Conservation (phyloP, 2,329 filamentous ascomycete genomes). For the Nigrospora sphaerica region DNA sequence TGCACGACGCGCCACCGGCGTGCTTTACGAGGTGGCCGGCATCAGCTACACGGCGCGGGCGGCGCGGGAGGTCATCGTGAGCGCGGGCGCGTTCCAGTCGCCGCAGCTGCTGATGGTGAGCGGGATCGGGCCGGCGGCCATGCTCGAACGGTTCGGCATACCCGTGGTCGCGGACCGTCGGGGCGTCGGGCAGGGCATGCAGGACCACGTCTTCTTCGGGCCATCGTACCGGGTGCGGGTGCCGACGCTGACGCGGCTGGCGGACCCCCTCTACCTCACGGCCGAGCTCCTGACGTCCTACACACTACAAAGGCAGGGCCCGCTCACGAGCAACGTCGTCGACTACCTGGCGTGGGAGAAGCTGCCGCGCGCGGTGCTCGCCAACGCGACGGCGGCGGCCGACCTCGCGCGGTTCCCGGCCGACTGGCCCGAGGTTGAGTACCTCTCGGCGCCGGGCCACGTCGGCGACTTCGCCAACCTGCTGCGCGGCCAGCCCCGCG, state of each 20-base stretch:
- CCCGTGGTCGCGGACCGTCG: slow-evolving; percentile 42
- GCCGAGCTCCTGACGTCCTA: not conserved
- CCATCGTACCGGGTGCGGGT: slow-evolving; percentile 9
- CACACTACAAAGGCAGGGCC: not conserved
- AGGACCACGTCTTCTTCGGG: slow-evolving; percentile 34
- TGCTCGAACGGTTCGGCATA: slow-evolving; percentile 30
- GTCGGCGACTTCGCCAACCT: slow-evolving; percentile 6
- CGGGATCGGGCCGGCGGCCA: slow-evolving; percentile 23
- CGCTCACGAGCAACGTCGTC: not conserved
- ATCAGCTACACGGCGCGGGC: slow-evolving; percentile 8
- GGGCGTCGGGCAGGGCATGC: slow-evolving; percentile 51
- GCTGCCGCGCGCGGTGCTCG: slow-evolving; percentile 13
- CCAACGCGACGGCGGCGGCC: not conserved
- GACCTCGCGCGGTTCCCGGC: slow-evolving; percentile 11
- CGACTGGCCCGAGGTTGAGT: slow-evolving; percentile 17
- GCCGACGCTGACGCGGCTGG: slow-evolving; percentile 3
- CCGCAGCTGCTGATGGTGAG: slow-evolving; percentile 30
- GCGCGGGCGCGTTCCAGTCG: slow-evolving; percentile 27
- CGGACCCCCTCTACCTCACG: slow-evolving; percentile 4
- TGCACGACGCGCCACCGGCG: slow-evolving; percentile 22
- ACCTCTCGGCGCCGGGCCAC: slow-evolving; percentile 6
- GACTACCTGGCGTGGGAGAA: slow-evolving; percentile 19
- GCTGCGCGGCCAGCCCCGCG: slow-evolving; percentile 2
- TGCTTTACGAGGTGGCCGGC: slow-evolving; percentile 12
- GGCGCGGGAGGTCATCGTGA: slow-evolving; percentile 25